phyloP scores from a whole-genome alignment of 345 rosid species.

The Euclidium syriacum region DNA sequence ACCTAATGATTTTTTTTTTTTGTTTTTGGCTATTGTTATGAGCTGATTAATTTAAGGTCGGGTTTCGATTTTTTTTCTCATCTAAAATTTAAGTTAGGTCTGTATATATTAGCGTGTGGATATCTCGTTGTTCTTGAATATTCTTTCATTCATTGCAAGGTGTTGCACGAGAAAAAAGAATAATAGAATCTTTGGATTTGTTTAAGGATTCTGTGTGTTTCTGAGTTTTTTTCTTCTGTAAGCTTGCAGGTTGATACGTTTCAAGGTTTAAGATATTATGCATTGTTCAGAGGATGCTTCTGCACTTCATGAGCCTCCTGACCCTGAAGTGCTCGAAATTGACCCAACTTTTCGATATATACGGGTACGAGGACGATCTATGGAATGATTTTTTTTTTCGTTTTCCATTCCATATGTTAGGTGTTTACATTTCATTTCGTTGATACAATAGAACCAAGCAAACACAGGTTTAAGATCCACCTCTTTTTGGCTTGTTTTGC shows the following conservation, averaged over 20 bases:
- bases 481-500: background rate
- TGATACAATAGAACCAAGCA: background rate
- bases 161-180: background rate
- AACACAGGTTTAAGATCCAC: background rate
- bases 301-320: slow-evolving; percentile 48
- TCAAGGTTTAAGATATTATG: slow-evolving; percentile 25
- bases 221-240: background rate
- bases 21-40: background rate
- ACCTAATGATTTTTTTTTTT: background rate
- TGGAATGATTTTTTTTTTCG: background rate
- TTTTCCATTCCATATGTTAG: background rate
- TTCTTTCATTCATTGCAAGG: slow-evolving; percentile 1
- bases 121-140: background rate
- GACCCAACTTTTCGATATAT: slow-evolving; percentile 63
- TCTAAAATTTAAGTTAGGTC: background rate
- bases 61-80: background rate
- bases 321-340: slow-evolving; percentile 55
- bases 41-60: background rate
- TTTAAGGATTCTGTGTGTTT: background rate
- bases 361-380: slow-evolving; percentile 34
- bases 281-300: slow-evolving; percentile 41
- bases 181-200: background rate
- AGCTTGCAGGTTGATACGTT: slow-evolving; percentile 15
- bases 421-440: background rate
- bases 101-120: background rate